Base-by-base conservation (phyloP, 2,329 filamentous ascomycete genomes). In the Capronia coronata region DNA sequence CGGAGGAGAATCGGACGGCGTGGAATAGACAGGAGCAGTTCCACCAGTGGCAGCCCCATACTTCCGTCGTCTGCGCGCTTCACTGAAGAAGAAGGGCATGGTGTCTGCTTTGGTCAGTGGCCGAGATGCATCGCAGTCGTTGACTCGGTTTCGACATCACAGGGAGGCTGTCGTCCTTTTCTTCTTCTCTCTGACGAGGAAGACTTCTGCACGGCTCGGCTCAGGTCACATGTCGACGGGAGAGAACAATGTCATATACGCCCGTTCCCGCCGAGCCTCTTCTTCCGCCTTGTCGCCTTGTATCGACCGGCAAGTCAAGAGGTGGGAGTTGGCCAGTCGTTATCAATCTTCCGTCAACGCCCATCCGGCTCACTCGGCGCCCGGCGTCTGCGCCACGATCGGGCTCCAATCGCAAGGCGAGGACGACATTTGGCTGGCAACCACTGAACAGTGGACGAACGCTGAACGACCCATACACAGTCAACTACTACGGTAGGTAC, bases 211-310 rank as follows among this genome's bases (percentile, higher is more conserved):
- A n/a, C n/a, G n/a, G n/a, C n/a, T n/a, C n/a, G n/a, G n/a, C n/a
- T n/a, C n/a, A n/a, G n/a, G n/a, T n/a, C n/a, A n/a, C n/a, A n/a
- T n/a, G n/a, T n/a, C n/a, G n/a, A n/a, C n/a, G n/a, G n/a, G n/a
- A n/a, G n/a, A n/a, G n/a, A n/a, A n/a, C n/a, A n/a, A n/a, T n/a
- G n/a, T n/a, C n/a, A n/a, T 7, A 32, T 32, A 32, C 34, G 18
- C 30, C 29, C 18, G 19, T 37, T 18, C 14, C 7, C 1, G 16
- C 7, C 2, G 34, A 18, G 34, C 22, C 25, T 30, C 10, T 18
- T 13, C 18, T 5, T 40, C 35, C 23, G 44, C 44, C 34, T 46
- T 30, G 44, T 30, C 35, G 44, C 44, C 44, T 40, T n/a, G n/a
- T n/a, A n/a, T n/a, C n/a, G n/a, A n/a, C n/a, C n/a, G n/a, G n/a